phyloP scores from a whole-genome alignment of 371 early-diverging fungal species.

The Mucor racemosus region DNA sequence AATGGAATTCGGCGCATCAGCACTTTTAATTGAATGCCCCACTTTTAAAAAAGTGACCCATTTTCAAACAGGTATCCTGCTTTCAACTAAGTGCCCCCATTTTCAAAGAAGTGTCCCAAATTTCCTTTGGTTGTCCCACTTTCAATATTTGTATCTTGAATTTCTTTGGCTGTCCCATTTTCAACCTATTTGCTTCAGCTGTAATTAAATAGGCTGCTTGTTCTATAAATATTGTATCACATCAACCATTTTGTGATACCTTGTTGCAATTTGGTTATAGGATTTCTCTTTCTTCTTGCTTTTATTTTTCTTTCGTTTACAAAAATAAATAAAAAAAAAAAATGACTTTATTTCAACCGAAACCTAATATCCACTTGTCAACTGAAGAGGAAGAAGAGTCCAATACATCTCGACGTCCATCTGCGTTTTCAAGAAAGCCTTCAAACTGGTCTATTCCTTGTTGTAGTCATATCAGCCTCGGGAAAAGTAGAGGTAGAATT shows the following conservation, averaged over 20 bases:
- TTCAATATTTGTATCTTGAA: too few relatives aligned
- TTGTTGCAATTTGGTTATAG: background rate
- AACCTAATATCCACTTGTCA: background rate
- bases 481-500: conserved; percentile 5
- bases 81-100: too few relatives aligned
- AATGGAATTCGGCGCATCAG: conserved; percentile 7
- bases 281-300: background rate
- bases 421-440: background rate
- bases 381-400: background rate
- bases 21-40: too few relatives aligned
- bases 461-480: conserved; percentile 13
- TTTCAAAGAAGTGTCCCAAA: too few relatives aligned
- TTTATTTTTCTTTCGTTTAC: background rate
- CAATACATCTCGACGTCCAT: background rate
- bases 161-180: too few relatives aligned
- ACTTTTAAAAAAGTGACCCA: too few relatives aligned
- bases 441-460: conserved; percentile 22
- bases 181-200: too few relatives aligned
- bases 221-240: background rate
- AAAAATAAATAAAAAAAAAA: background rate
- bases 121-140: too few relatives aligned
- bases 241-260: conserved; percentile 1
- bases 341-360: background rate
- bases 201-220: background rate
- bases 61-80: too few relatives aligned